Conservation (phyloP, 257 asterid genomes). For the Fraxinus americana region DNA sequence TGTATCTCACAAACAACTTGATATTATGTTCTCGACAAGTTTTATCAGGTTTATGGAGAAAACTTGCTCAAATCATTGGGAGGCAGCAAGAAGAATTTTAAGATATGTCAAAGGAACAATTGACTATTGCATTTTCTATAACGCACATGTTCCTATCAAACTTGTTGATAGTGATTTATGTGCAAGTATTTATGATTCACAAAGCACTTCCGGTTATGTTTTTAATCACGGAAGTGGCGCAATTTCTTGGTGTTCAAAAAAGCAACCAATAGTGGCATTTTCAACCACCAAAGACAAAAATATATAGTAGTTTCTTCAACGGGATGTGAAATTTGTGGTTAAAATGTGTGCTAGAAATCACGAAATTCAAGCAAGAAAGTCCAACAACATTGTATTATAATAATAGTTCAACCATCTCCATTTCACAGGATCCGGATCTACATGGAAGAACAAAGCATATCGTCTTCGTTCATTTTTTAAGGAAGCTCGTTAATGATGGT, state of each 20-base stretch:
- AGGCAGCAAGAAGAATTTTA: background rate
- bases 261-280: background rate
- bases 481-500: background rate
- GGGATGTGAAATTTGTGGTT: background rate
- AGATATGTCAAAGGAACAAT: constrained; percentile 6
- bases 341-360: background rate
- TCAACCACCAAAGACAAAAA: background rate
- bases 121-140: background rate
- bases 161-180: background rate
- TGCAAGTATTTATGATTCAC: background rate
- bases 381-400: background rate
- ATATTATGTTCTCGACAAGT: background rate
- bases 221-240: background rate
- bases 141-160: background rate
- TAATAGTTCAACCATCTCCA: background rate
- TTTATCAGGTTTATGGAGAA: background rate
- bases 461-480: background rate
- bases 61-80: background rate
- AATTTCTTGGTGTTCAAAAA: background rate
- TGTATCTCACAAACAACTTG: background rate
- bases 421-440: background rate
- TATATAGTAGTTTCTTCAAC: background rate
- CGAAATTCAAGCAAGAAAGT: background rate
- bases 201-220: constrained; percentile 4
- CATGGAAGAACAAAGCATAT: background rate